Conservation (phyloP, 768 basidiomycete genomes). For the Boletus subcaerulescens region DNA sequence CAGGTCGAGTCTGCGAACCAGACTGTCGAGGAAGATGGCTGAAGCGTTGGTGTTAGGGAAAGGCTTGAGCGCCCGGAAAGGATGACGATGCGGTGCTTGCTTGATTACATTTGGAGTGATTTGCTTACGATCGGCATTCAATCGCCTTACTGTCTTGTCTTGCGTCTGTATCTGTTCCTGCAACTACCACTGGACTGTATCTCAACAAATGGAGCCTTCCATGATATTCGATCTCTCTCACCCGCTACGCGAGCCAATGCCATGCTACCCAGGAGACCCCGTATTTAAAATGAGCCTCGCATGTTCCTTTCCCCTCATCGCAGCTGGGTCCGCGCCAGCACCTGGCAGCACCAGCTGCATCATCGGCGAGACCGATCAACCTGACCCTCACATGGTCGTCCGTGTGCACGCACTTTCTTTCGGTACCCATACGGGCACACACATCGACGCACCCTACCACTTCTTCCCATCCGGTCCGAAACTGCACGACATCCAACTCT, state of each 20-base stretch:
- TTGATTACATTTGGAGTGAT: too few relatives aligned
- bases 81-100: too few relatives aligned
- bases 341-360: too few relatives aligned
- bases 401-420: conserved; percentile 42
- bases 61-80: too few relatives aligned
- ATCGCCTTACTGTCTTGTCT: too few relatives aligned
- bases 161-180: not conserved
- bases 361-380: not conserved
- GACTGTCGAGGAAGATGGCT: not conserved
- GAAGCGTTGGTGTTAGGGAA: not conserved
- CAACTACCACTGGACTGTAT: not conserved
- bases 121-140: too few relatives aligned
- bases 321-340: not conserved
- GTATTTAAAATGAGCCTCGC: conserved; percentile 19
- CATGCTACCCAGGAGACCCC: conserved; percentile 31
- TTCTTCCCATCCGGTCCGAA: conserved; percentile 57
- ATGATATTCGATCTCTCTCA: conserved; percentile 30
- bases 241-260: conserved; percentile 16
- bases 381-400: conserved; percentile 14
- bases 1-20: not conserved
- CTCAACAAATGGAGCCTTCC: conserved; percentile 9
- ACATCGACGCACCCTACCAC: conserved; percentile 77
- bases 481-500: conserved; percentile 56
- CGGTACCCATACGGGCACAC: conserved; percentile 74
- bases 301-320: conserved; percentile 16